Evolutionary conservation across 208 protist species (phyloP).

Genomic region (Leishmania arabica): DNA sequence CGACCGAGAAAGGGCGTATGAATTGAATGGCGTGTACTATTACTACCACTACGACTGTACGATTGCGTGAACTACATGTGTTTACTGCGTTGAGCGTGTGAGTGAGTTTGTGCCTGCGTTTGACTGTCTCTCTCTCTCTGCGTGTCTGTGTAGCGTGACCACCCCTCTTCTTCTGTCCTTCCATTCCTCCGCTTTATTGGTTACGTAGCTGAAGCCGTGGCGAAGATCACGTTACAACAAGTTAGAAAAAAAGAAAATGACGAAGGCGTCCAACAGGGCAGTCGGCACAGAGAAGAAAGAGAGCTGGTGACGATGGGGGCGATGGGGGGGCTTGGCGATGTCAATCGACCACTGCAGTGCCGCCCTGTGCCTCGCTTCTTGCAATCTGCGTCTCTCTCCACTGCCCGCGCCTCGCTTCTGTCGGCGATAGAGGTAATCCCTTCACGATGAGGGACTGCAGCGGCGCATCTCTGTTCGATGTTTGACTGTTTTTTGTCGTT

Average conservation of each 20-base stretch:
- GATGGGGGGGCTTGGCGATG: background rate
- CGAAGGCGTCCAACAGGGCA: background rate
- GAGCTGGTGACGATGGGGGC: background rate
- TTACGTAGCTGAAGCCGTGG: background rate
- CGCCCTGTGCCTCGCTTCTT: background rate
- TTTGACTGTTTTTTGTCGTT: background rate
- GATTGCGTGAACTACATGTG: background rate
- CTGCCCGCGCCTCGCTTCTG: background rate
- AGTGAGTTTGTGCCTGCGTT: background rate
- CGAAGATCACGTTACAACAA: background rate
- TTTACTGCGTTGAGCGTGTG: background rate
- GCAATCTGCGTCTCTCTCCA: background rate
- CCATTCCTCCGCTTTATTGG: background rate
- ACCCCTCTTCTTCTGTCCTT: background rate
- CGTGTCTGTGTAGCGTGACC: background rate
- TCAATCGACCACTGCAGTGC: background rate
- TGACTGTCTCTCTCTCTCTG: background rate
- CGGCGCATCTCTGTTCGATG: background rate
- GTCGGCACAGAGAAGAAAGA: background rate
- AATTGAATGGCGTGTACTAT: background rate
- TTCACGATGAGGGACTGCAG: background rate
- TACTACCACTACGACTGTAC: background rate
- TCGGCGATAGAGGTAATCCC: background rate
- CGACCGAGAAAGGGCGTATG: background rate
- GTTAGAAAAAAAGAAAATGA: background rate